phyloP scores from a whole-genome alignment of 2,329 filamentous ascomycete genomes.

The Coleophoma eucalyptorum region DNA sequence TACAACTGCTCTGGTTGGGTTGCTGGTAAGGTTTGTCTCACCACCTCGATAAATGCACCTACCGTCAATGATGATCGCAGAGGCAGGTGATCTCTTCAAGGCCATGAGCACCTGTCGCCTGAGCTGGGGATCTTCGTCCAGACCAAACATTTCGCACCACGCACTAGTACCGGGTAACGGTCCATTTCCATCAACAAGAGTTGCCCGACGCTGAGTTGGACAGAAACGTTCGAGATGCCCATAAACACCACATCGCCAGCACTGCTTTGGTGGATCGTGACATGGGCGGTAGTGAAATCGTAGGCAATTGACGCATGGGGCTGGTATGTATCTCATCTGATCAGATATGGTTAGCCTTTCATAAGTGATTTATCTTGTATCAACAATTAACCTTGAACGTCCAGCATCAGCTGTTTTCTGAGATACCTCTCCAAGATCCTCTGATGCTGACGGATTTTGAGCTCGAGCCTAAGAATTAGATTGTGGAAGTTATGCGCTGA shows the following conservation, averaged over 20 bases:
- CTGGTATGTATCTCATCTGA: slow-evolving; percentile 5
- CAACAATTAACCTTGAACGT: no score
- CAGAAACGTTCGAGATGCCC: slow-evolving; percentile 20
- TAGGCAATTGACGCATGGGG: slow-evolving; percentile 15
- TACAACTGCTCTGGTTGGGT: not conserved
- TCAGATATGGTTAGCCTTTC: not conserved
- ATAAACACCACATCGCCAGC: slow-evolving; percentile 11
- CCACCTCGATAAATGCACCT: slow-evolving; percentile 18
- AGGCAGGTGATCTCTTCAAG: slow-evolving; percentile 16
- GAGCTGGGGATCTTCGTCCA: slow-evolving; percentile 11
- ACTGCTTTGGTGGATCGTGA: slow-evolving; percentile 9
- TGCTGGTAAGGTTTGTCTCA: slow-evolving; percentile 10
- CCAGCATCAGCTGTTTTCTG: no score
- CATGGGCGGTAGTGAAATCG: slow-evolving; percentile 18
- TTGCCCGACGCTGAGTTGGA: slow-evolving; percentile 7
- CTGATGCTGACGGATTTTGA: no score
- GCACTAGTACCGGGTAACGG: slow-evolving; percentile 14
- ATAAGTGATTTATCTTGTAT: no score
- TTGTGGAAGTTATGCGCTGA: no score
- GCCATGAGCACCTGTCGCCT: slow-evolving; percentile 13
- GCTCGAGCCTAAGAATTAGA: no score
- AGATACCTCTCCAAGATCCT: no score
- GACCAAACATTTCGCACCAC: slow-evolving; percentile 16
- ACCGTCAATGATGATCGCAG: slow-evolving; percentile 15
- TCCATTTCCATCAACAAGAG: slow-evolving; percentile 1